Percentiles rank a stretch among this genome's conserved stretches.
Conservation (phyloP, 2,329 filamentous ascomycete genomes). For the Chaetomium strumarium region DNA sequence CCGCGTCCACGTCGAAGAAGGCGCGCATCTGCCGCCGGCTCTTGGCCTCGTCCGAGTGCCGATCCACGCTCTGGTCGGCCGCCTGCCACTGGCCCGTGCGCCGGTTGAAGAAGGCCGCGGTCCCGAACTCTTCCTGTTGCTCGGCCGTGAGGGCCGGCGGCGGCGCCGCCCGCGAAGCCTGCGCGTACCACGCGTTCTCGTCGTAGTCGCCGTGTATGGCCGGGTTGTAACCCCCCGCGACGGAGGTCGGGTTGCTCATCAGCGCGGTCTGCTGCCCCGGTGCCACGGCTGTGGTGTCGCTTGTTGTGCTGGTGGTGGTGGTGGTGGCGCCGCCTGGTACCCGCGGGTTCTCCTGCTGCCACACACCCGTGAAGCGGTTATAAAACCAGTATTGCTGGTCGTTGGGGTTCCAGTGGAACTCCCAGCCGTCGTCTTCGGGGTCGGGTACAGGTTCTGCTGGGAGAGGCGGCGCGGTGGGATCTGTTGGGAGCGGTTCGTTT, state of each 20-base stretch:
- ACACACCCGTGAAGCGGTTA: conserved; percentile 69
- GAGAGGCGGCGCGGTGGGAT: conserved; percentile 32
- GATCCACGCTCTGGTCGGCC: conserved; percentile 60
- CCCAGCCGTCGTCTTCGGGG: conserved; percentile 70
- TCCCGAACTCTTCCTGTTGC: conserved; percentile 50
- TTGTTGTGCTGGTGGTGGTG: conserved; percentile 15
- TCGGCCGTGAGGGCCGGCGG: background rate
- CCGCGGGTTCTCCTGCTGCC: conserved; percentile 84
- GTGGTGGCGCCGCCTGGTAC: conserved; percentile 45
- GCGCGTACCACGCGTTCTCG: conserved; percentile 88
- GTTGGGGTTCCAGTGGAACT: conserved; percentile 66
- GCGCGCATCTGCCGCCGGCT: conserved; percentile 82
- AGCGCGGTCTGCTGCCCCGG: conserved; percentile 17
- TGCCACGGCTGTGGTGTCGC: conserved; percentile 23
- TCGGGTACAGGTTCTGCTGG: conserved; percentile 38
- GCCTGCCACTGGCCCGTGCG: conserved; percentile 82
- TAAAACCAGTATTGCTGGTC: conserved; percentile 74
- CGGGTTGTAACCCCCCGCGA: conserved; percentile 81
- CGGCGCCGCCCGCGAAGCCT: conserved; percentile 38
- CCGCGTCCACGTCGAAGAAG: conserved; percentile 93
- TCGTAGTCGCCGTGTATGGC: conserved; percentile 96
- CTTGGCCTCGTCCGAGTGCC: conserved; percentile 83
- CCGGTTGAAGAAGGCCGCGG: conserved; percentile 78
- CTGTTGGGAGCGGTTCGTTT: conserved; percentile 21
- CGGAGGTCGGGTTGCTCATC: conserved; percentile 30